phyloP scores from a whole-genome alignment of 2,329 filamentous ascomycete species.

The Aspergillus persii region DNA sequence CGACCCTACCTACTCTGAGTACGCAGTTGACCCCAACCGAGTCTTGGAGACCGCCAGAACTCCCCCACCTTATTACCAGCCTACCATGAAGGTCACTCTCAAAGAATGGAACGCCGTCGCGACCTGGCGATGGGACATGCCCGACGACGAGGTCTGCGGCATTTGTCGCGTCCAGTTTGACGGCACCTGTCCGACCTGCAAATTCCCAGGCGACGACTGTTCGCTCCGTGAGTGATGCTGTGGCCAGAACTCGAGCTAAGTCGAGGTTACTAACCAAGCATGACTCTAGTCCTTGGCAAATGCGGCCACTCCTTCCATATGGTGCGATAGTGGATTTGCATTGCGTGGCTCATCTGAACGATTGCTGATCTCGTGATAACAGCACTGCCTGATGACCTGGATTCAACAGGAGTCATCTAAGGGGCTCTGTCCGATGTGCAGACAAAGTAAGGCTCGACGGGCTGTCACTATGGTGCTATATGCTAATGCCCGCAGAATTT shows the following conservation, averaged over 20 bases:
- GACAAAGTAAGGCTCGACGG: slow-evolving; percentile 66
- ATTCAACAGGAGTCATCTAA: slow-evolving; percentile 91
- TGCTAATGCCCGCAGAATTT: slow-evolving; percentile 44
- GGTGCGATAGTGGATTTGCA: slow-evolving; percentile 51
- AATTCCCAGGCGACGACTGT: slow-evolving; percentile 95
- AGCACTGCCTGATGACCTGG: slow-evolving; percentile 90
- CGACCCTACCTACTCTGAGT: neutral
- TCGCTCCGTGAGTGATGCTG: slow-evolving; percentile 67
- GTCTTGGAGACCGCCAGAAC: neutral
- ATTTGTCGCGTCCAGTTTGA: slow-evolving; percentile 99
- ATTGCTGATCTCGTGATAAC: slow-evolving; percentile 10
- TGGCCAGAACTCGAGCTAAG: neutral
- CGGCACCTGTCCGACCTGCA: slow-evolving; percentile 95
- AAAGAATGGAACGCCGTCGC: slow-evolving; percentile 91
- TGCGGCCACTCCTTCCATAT: slow-evolving; percentile 98
- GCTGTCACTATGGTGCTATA: neutral
- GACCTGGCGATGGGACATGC: slow-evolving; percentile 96
- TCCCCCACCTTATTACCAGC: neutral
- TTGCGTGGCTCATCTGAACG: slow-evolving; percentile 5
- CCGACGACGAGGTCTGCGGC: slow-evolving; percentile 94
- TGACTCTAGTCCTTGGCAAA: slow-evolving; percentile 75
- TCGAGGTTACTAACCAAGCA: neutral
- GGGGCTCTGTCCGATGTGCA: slow-evolving; percentile 96
- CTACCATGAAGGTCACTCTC: slow-evolving; percentile 87
- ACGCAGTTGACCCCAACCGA: neutral